A percentile compares a stretch with the other conserved stretches of the same genome.
Conservation (phyloP, 768 basidiomycete species). For the Russula sp. region DNA sequence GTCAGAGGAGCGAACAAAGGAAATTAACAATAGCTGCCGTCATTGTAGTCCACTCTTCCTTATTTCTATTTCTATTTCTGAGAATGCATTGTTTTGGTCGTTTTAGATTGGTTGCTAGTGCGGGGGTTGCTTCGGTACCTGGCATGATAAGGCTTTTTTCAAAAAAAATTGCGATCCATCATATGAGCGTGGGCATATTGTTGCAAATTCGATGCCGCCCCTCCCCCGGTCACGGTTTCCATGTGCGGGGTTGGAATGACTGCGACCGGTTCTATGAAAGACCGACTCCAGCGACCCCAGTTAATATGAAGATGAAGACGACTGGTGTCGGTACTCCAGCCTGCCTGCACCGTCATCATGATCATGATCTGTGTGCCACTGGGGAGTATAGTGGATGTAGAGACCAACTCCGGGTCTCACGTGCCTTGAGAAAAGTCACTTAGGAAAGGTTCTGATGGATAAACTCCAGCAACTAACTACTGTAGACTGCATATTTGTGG, state of each 20-base stretch:
- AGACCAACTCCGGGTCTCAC: too few species aligned
- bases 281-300: background rate
- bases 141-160: background rate
- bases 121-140: background rate
- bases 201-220: background rate
- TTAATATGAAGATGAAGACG: background rate
- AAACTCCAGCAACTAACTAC: background rate
- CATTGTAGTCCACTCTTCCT: background rate
- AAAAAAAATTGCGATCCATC: background rate
- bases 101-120: background rate
- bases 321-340: background rate
- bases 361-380: too few species aligned
- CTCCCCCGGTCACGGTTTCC: background rate
- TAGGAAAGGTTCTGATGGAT: background rate
- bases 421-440: background rate
- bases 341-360: too few species aligned
- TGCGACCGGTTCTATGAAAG: background rate
- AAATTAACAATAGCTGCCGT: background rate
- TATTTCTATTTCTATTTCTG: background rate
- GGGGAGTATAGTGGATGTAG: too few species aligned
- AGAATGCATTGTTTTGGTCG: background rate
- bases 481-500: background rate
- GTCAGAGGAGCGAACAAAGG: background rate
- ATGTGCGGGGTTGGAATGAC: background rate
- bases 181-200: background rate